Conservation (phyloP, 1,139 yeast species). For the Pichia sp. region DNA sequence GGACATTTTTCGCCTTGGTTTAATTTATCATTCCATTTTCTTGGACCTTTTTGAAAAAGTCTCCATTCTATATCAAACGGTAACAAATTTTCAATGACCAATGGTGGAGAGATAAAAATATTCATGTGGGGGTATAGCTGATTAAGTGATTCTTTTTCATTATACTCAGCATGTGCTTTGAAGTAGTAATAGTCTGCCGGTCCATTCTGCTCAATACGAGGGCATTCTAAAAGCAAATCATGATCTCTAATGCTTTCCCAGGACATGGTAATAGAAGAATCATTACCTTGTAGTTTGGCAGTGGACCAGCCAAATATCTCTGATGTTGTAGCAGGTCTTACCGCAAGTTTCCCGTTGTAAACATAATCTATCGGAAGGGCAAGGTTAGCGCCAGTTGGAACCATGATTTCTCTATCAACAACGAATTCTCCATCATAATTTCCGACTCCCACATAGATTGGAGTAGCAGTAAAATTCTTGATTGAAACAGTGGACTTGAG, state of each 20-base stretch:
- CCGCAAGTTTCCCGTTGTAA: conserved; percentile 50
- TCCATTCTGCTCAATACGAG: conserved; percentile 34
- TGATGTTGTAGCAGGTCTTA: conserved; percentile 59
- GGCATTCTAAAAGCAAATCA: conserved; percentile 58
- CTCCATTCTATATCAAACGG: conserved; percentile 79
- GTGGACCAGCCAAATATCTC: conserved; percentile 63
- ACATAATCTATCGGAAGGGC: conserved; percentile 75
- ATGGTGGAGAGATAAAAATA: conserved; percentile 76
- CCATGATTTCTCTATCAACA: conserved; percentile 31
- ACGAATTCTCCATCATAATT: conserved; percentile 31
- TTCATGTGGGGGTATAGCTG: conserved; percentile 82
- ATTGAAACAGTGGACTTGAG: conserved; percentile 72
- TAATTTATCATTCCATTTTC: conserved; percentile 64
- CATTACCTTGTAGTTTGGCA: conserved; percentile 22
- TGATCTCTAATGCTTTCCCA: conserved; percentile 67
- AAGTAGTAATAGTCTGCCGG: conserved; percentile 50
- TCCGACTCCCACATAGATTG: conserved; percentile 44
- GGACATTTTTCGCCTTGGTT: conserved; percentile 62
- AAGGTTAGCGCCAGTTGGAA: conserved; percentile 51
- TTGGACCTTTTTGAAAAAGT: conserved; percentile 72
- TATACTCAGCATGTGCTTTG: conserved; percentile 68
- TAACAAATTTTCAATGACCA: conserved; percentile 76
- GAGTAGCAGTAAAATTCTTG: conserved; percentile 66
- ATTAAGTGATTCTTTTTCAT: conserved; percentile 62
- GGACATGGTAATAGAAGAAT: conserved; percentile 34